These are phyloP conservation scores for Penicillium coffeae DNA, from an alignment of 495 filamentous ascomycete genomes.

Conservation along the genomic window DNA sequence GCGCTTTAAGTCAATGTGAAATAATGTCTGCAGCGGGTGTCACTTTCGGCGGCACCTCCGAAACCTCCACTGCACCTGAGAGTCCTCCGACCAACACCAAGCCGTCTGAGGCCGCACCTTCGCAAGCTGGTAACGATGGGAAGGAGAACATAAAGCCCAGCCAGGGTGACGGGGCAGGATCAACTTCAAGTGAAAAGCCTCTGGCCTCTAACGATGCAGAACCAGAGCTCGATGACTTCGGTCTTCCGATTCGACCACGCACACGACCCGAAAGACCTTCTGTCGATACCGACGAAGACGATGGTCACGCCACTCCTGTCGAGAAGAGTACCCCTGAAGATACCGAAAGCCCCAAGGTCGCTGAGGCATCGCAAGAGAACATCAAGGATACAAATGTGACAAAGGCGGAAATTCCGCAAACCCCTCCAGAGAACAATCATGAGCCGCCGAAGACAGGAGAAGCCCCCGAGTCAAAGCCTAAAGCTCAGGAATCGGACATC, in stretches of 20 bases:
- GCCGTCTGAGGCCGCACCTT: conserved; percentile 4
- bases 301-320: conserved; percentile 21
- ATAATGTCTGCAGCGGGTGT: conserved; percentile 28
- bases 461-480: not conserved
- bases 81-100: conserved; percentile 10
- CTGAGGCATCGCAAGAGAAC: conserved; percentile 5
- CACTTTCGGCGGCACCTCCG: conserved; percentile 18
- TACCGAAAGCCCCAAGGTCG: not conserved
- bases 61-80: conserved; percentile 6
- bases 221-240: conserved; percentile 41
- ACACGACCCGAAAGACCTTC: conserved; percentile 12
- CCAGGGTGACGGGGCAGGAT: not conserved
- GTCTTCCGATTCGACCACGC: conserved; percentile 39
- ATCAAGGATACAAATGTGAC: not conserved
- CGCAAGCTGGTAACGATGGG: conserved; percentile 9
- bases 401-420: not conserved
- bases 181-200: not conserved
- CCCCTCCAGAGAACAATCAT: not conserved
- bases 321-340: conserved; percentile 8
- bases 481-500: not conserved
- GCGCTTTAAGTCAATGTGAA: conserved; percentile 21
- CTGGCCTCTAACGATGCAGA: conserved; percentile 18
- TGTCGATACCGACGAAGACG: conserved; percentile 17
- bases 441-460: not conserved
- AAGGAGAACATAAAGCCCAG: conserved; percentile 1